These are phyloP conservation scores for Dioszegia aurantiaca DNA, from an alignment of 768 basidiomycete genomes.

Conservation along the genomic window DNA sequence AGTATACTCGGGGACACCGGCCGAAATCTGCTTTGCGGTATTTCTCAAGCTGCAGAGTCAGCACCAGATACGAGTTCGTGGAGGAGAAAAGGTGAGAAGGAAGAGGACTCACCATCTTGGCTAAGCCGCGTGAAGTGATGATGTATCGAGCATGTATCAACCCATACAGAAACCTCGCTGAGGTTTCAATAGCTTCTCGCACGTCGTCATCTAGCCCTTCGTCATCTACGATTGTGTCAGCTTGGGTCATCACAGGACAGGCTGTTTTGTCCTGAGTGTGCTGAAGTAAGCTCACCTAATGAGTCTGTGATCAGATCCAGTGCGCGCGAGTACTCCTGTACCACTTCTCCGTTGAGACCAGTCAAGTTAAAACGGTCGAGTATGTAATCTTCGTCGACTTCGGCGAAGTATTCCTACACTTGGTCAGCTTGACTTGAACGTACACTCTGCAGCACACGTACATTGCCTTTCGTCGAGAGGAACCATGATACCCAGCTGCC, in stretches of 20 bases:
- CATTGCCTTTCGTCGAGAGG: conserved; percentile 88
- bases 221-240: conserved; percentile 61
- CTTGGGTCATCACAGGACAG: no score
- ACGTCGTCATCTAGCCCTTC: conserved; percentile 90
- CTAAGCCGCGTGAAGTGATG: conserved; percentile 84
- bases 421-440: conserved; percentile 1
- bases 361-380: conserved; percentile 99
- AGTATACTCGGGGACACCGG: conserved; percentile 94
- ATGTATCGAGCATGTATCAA: conserved; percentile 97
- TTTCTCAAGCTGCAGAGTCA: conserved; percentile 66
- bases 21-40: conserved; percentile 98
- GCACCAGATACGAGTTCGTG: not conserved
- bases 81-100: not conserved
- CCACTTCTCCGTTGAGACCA: conserved; percentile 82
- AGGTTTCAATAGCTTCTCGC: conserved; percentile 84
- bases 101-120: conserved; percentile 77
- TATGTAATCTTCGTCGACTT: conserved; percentile 97
- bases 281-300: conserved; percentile 62
- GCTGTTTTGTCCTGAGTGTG: not conserved
- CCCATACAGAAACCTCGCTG: conserved; percentile 89
- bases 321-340: conserved; percentile 88
- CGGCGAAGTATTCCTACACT: conserved; percentile 82
- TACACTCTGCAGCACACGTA: not conserved
- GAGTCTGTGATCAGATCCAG: conserved; percentile 95
- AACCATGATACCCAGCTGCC: conserved; percentile 96